Conservation (phyloP, 192 early-diverging fungal species). For the Podila minutissima region DNA sequence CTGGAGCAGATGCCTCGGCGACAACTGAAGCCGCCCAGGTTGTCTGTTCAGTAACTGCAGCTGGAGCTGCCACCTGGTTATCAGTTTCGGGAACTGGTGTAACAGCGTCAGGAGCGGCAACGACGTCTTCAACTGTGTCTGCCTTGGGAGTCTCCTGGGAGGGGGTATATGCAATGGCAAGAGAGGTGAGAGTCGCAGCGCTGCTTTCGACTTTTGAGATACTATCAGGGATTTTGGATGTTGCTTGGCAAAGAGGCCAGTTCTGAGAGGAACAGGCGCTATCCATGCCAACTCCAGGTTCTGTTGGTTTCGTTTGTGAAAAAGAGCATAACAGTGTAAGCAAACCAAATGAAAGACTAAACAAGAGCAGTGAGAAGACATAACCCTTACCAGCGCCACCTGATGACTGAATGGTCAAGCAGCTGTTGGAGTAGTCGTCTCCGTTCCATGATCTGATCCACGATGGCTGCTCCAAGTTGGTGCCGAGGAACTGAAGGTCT, state of each 20-base stretch:
- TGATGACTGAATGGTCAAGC: conserved; percentile 9
- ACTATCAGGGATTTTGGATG: neutral
- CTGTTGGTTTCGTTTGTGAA: neutral
- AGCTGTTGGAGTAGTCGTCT: conserved; percentile 29
- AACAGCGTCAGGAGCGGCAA: neutral
- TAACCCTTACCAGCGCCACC: conserved; percentile 5
- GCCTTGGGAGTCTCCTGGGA: too few relatives aligned
- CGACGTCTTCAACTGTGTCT: neutral
- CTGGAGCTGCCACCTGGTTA: neutral
- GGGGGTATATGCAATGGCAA: conserved; percentile 6
- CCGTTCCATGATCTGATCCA: conserved; percentile 46
- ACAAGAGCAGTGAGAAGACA: neutral
- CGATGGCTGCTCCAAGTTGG: conserved; percentile 15
- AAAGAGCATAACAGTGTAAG: neutral
- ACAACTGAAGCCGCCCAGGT: neutral
- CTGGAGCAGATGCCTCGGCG: neutral
- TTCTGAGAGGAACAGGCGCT: conserved; percentile 1
- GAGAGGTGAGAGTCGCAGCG: neutral
- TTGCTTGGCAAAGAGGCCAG: conserved; percentile 35
- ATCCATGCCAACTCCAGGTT: conserved; percentile 13
- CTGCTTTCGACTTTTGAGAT: neutral
- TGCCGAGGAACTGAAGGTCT: conserved; percentile 19
- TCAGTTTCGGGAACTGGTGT: too few relatives aligned
- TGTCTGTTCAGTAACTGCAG: neutral
- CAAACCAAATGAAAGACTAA: neutral